Percentiles rank a stretch among this genome's conserved stretches.
phyloP scores from a whole-genome alignment of 148 eudicot genomes.

The Limonium bicolor region DNA sequence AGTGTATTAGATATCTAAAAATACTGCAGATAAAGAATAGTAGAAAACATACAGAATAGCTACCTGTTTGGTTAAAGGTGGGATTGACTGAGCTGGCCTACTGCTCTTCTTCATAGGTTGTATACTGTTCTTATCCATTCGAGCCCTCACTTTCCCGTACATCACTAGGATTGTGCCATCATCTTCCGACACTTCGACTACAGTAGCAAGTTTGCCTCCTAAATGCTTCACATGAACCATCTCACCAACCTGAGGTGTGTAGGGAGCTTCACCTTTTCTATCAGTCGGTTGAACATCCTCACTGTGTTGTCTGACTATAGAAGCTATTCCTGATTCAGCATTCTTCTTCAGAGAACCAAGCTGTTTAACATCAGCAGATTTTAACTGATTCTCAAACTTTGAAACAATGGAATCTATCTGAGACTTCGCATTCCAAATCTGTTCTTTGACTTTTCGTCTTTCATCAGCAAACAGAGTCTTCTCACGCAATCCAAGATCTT shows the following conservation, averaged over 20 bases:
- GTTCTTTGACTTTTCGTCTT: slow-evolving; percentile 36
- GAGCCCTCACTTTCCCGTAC: slow-evolving; percentile 68
- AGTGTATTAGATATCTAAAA: too few species aligned
- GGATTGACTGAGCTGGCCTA: slow-evolving; percentile 16
- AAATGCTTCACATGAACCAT: slow-evolving; percentile 59
- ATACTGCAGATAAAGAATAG: too few species aligned
- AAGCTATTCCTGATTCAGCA: slow-evolving; percentile 55
- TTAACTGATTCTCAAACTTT: slow-evolving; percentile 50
- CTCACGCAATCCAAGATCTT: slow-evolving; percentile 68
- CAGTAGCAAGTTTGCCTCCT: slow-evolving; percentile 63
- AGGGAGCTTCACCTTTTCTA: slow-evolving; percentile 19
- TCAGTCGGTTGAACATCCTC: slow-evolving; percentile 15
- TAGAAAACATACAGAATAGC: too few species aligned
- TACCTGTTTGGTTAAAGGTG: slow-evolving; percentile 37
- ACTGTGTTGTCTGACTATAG: slow-evolving; percentile 41
- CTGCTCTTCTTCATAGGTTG: slow-evolving; percentile 17
- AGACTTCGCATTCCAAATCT: slow-evolving; percentile 31
- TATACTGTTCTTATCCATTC: slow-evolving; percentile 41
- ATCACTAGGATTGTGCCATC: slow-evolving; percentile 60
- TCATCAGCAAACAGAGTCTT: slow-evolving; percentile 54
- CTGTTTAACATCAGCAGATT: slow-evolving; percentile 21
- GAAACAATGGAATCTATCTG: slow-evolving; percentile 38
- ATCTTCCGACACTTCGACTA: slow-evolving; percentile 58
- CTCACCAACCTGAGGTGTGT: slow-evolving; percentile 49
- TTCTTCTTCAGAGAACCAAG: slow-evolving; percentile 42